These are phyloP conservation scores for Amanita inopinata DNA, from an alignment of 768 basidiomycete species.

Conservation along the genomic window DNA sequence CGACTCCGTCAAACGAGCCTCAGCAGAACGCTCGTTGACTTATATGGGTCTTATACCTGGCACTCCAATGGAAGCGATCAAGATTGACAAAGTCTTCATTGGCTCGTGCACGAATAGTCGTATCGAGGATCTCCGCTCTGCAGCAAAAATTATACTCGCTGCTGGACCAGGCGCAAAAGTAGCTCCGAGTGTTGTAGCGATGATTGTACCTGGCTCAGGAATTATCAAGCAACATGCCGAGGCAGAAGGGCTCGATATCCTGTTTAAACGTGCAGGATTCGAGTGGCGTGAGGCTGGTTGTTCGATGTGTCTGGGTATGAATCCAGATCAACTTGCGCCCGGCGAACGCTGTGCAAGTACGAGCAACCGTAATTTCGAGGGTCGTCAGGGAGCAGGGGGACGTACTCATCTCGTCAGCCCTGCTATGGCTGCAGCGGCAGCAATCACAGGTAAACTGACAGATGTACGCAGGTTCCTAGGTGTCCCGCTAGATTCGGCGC, in stretches of 20 bases:
- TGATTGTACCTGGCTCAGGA: constrained; percentile 91
- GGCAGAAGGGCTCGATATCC: constrained; percentile 74
- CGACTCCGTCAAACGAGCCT: constrained; percentile 55
- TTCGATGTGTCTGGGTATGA: constrained; percentile 96
- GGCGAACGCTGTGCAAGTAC: constrained; percentile 85
- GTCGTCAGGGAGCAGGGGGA: constrained; percentile 80
- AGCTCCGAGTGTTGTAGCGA: constrained; percentile 65
- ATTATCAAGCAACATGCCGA: constrained; percentile 87
- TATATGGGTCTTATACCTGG: constrained; percentile 86
- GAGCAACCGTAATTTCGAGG: constrained; percentile 91
- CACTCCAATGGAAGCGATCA: constrained; percentile 69
- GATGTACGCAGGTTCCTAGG: constrained; percentile 76
- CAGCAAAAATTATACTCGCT: constrained; percentile 67
- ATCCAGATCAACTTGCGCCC: constrained; percentile 81
- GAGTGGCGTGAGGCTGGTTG: constrained; percentile 95
- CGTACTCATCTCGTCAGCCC: constrained; percentile 85
- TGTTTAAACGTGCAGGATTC: constrained; percentile 87
- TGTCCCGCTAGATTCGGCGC: constrained; percentile 21
- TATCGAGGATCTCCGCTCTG: constrained; percentile 86
- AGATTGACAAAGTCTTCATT: constrained; percentile 85
- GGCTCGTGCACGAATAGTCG: constrained; percentile 94
- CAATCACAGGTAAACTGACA: constrained; percentile 74
- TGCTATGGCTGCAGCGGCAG: constrained; percentile 90
- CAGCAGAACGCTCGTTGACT: constrained; percentile 63
- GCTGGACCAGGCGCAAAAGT: constrained; percentile 69